phyloP scores from a whole-genome alignment of 2,329 filamentous ascomycete species.

The Penicillium hesseltinei region DNA sequence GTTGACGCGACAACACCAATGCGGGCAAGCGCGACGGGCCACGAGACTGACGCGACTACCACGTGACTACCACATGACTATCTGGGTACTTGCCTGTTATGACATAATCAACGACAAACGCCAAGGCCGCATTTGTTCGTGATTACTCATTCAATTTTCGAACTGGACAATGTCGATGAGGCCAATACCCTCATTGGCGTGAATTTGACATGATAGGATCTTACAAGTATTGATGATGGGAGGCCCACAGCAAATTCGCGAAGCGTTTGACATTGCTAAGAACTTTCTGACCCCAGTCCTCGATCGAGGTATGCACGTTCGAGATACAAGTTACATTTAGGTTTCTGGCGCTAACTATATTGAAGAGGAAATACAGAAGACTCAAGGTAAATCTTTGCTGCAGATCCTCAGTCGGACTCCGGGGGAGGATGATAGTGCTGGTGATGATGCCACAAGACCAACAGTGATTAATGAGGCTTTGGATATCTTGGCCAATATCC shows the following conservation, averaged over 20 bases:
- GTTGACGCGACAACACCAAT: neutral
- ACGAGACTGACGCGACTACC: constrained; percentile 13
- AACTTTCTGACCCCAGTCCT: constrained; percentile 41
- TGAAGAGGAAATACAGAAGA: constrained; percentile 42
- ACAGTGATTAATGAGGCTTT: constrained; percentile 36
- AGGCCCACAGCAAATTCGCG: constrained; percentile 21
- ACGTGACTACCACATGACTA: rapidly evolving
- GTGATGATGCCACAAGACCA: constrained; percentile 23
- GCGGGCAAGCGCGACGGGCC: constrained; percentile 10
- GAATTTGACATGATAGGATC: neutral
- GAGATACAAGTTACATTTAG: constrained; percentile 10
- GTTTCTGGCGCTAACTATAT: constrained; percentile 28
- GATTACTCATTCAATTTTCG: constrained; percentile 7
- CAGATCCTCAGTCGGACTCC: constrained; percentile 30
- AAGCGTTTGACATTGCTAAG: constrained; percentile 36
- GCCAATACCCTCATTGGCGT: neutral
- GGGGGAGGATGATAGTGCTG: constrained; percentile 1
- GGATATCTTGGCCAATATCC: constrained; percentile 35
- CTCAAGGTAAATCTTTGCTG: constrained; percentile 35
- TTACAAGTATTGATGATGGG: constrained; percentile 28
- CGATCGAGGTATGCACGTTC: constrained; percentile 39
- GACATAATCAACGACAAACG: constrained; percentile 1
- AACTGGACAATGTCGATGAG: neutral
- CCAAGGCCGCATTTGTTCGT: neutral
- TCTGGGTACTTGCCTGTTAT: neutral